Base-by-base conservation (phyloP, 306 rosid species). In the Morella rubra region DNA sequence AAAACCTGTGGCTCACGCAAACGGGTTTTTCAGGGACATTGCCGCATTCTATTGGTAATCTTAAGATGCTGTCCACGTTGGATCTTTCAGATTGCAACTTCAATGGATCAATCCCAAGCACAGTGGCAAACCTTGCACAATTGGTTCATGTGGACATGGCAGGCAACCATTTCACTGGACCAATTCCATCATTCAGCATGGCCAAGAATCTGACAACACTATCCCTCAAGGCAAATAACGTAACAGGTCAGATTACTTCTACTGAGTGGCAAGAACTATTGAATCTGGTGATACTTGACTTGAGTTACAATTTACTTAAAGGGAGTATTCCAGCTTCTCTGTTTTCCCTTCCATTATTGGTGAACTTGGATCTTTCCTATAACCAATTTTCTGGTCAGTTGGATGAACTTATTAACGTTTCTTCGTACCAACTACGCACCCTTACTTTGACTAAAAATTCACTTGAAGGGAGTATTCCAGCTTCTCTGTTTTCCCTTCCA, bases 371-470 rank as follows among this genome's bases (percentile, higher is more conserved):
- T 7, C 81, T 85, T 46, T 8, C 50, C 8, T 46, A 46, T 7
- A 46, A 46, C 55, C 71, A 15, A 37, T 77, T 85, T 5, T 54
- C n/a, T 10, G 83, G 84, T 11, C 32, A 32, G 18, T 44, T 77
- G 12, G 71, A 0, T 11, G 82, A 37, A 45, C 56, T 80, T 61
- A 13, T 1, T 11, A 62, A 13, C 44, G 20, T 7, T 1, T 56
- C 76, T 55, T 42, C 81, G 1, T 58, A 68, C 40, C 22, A 4
- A 3, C 71, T 89, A 58, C 58, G 86, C 22, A 84, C 73, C 32
- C 88, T 90, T 4, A 90, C 85, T 75, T 78, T 93, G 75, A 74
- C 83, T 4, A 75, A 77, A 77, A 93, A 93, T 74, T 19, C 41
- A 8, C 76, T 85, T 8, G 6, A 45, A 49, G 89, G 84, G 1